Evolutionary conservation across 352 stramenopile species (phyloP).

Genomic region (Pythium rishiriense): DNA sequence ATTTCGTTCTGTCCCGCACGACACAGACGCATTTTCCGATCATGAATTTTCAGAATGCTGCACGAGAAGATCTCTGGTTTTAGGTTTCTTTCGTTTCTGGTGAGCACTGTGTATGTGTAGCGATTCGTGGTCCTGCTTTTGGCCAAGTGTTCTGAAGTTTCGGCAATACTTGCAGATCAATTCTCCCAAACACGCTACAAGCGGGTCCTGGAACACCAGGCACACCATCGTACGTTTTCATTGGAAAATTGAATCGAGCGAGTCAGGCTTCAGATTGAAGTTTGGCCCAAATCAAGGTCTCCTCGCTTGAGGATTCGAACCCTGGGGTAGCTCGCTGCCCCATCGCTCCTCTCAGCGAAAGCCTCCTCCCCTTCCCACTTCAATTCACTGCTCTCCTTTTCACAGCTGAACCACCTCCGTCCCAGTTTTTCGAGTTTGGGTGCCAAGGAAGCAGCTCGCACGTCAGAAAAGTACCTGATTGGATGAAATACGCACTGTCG

Average conservation of each 20-base stretch:
- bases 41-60: conserved; percentile 12
- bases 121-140: neutral
- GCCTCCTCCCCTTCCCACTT: conserved; percentile 13
- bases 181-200: neutral
- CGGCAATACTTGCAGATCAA: neutral
- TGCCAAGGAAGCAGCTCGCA: neutral
- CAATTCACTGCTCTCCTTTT: conserved; percentile 3
- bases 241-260: neutral
- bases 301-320: conserved; percentile 17
- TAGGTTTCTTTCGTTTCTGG: conserved; percentile 8
- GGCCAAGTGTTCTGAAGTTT: conserved; percentile 1
- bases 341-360: conserved; percentile 11
- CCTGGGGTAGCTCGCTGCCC: neutral
- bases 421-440: conserved; percentile 16
- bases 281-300: neutral
- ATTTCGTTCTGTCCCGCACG: conserved; percentile 14
- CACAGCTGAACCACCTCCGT: neutral
- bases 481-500: conserved; percentile 6
- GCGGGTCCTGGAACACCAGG: too few relatives aligned
- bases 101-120: too few relatives aligned
- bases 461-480: conserved; percentile 6
- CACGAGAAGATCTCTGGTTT: neutral
- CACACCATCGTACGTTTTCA: neutral
- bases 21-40: conserved; percentile 5
- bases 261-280: conserved; percentile 7